These are phyloP conservation scores for Pouteria glomerata DNA, from an alignment of 148 eudicot species.

Conservation along the genomic window DNA sequence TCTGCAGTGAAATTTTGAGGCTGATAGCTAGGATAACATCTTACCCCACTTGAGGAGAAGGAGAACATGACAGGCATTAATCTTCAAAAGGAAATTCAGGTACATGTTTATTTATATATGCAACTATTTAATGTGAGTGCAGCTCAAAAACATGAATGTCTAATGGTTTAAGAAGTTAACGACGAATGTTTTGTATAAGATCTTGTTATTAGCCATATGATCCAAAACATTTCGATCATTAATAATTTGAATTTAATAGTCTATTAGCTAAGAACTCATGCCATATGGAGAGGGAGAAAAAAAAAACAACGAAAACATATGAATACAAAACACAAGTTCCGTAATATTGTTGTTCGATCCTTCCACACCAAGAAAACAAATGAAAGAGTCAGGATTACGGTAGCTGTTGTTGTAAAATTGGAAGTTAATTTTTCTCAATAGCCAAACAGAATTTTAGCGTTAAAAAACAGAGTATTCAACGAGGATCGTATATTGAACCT, in stretches of 20 bases:
- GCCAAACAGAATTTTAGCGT: background rate
- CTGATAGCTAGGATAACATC: background rate
- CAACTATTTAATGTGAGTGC: background rate
- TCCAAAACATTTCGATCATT: background rate
- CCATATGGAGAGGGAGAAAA: background rate
- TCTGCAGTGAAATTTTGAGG: slow-evolving; percentile 1
- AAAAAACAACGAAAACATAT: background rate
- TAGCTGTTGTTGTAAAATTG: background rate
- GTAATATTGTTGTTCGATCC: background rate
- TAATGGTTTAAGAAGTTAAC: background rate
- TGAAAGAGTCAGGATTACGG: background rate
- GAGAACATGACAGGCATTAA: background rate
- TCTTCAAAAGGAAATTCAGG: background rate
- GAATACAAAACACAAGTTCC: background rate
- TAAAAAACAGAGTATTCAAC: background rate
- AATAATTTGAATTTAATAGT: background rate
- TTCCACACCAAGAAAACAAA: background rate
- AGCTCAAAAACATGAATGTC: background rate
- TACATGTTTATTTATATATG: background rate
- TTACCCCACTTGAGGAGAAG: background rate
- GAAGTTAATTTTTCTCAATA: background rate
- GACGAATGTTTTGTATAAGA: background rate
- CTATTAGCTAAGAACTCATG: background rate
- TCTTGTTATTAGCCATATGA: background rate
- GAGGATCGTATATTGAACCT: background rate